Evolutionary conservation across 1,139 yeast genomes (phyloP), one percentile per base, ranked within the genome.

Genomic region (Debaryomyces sp.): DNA sequence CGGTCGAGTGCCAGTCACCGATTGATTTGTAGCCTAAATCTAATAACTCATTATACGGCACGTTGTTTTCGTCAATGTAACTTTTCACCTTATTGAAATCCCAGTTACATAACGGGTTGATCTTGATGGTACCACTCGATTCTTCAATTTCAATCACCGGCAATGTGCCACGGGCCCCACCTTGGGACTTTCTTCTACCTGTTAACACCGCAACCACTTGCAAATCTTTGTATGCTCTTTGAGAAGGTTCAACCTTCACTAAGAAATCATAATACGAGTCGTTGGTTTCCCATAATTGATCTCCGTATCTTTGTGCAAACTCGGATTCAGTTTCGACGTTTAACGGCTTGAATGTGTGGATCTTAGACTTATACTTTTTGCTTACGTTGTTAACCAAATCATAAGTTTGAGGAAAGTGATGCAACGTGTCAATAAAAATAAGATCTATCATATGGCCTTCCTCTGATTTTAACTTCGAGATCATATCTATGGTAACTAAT

Each of bases 1-100:
- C 83, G 0, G 99, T 94, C 0, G 96, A 89, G 67, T 94, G 99
- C 83, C 94, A 94, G 68, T 94, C 99, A 1, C 99, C 99, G 18
- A 94, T 81, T 0, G 96, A 88, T 60, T 91, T 85, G 68, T 92
- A 94, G 0, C 98, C 98, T 50, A 84, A 74, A 65, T 91, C 95
- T 44, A 94, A 73, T 41, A 94, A 73, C 51, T 81, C 90, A 62
- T 94, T 94, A 69, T 88, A 90, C 4, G 97, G 97, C 15, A 92
- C 96, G 9, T 80, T 57, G 65, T 90, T 71, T 26, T 74, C 77
- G 52, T 86, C 84, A 50, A 92, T 78, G 66, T 92, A 92, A 3
- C 64, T 58, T 54, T 85, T 79, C 22, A 92, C 96, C 55, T 86
- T 84, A 13, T 71, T 63, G 64, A 92, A 92, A 41, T 81, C 78